Base-by-base conservation (phyloP, 1,139 yeast genomes). In the Kodamaea plutei region DNA sequence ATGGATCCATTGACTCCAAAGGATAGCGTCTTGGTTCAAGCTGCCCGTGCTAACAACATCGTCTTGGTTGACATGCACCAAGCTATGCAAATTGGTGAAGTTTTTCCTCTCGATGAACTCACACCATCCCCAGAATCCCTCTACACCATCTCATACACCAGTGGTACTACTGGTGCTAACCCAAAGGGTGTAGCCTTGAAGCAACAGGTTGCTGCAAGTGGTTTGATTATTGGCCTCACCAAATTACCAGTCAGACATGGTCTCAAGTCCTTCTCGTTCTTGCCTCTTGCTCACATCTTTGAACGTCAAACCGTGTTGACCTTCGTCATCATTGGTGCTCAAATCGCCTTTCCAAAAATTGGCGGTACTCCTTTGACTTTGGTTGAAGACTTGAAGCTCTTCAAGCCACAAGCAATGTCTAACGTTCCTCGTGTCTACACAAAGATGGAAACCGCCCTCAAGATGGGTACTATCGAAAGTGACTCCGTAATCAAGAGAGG, bases 111-210 rank as follows among this genome's bases (percentile, higher is more conserved):
- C 6, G 61, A 66, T 1, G 64, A 65, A 29, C 54, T 59, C 22
- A 72, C 75, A 6, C 84, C 88, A 10, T 53, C 48, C 0, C 71
- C 79, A 1, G 70, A 75, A 5, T 69, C 79, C 21, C 40, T 69
- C 11, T 74, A 76, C 43, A 79, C 89, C 29, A 76, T 84, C 39
- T 77, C 83, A 25, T 84, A 82, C 56, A 84, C 94, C 9, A 79
- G 88, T 6, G 89, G 89, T 20, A 79, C 89, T 15, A 80, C 89
- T 4, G 88, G 88, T 11, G 41, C 66, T 8, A 54, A 64, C 34
- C 89, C 89, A 11, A 82, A 82, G 53, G 89, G 89, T 28, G 89
- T 79, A n/a, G 71, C 74, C 20, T 58, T 81, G 42, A 62, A 74
- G 6, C 85, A 82, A 35, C 53, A 54, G 24, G 65, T 62, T 42